Percentiles rank a stretch among this genome's conserved stretches.
Conservation (phyloP, 192 early-diverging fungal genomes). For the Chytriomyces sp. region DNA sequence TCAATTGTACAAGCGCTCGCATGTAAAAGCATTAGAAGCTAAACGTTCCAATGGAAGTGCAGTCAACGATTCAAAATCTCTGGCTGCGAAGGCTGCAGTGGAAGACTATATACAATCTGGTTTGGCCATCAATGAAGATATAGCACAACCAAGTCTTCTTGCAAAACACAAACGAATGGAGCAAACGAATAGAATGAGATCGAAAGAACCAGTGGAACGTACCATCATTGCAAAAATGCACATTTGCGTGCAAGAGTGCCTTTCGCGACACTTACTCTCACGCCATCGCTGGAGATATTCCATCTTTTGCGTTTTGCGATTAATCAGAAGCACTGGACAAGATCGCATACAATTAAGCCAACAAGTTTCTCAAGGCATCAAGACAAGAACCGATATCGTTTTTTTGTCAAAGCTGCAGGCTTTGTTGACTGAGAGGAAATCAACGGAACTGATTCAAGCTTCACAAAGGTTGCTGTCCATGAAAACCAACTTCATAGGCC, state of each 20-base stretch:
- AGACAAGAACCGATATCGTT: neutral
- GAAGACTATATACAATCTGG: neutral
- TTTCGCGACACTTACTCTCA: neutral
- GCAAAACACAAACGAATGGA: neutral
- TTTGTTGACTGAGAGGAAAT: neutral
- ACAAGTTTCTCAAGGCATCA: neutral
- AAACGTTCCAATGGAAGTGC: neutral
- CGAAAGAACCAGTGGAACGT: too few relatives aligned
- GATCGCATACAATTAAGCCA: neutral
- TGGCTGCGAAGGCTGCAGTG: neutral
- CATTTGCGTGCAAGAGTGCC: neutral
- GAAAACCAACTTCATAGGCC: neutral
- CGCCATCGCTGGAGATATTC: conserved; percentile 5
- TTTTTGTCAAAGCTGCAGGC: neutral
- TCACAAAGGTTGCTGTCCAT: neutral
- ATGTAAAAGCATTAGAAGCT: neutral
- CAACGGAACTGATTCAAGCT: neutral
- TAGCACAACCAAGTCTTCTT: neutral
- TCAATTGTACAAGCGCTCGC: neutral
- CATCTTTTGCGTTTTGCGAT: neutral
- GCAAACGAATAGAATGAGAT: neutral
- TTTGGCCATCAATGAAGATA: neutral
- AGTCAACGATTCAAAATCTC: neutral
- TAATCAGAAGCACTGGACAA: neutral
- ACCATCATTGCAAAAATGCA: neutral